These are phyloP conservation scores for Trichocladium antarcticum DNA, from an alignment of 495 filamentous ascomycete species.

Conservation along the genomic window DNA sequence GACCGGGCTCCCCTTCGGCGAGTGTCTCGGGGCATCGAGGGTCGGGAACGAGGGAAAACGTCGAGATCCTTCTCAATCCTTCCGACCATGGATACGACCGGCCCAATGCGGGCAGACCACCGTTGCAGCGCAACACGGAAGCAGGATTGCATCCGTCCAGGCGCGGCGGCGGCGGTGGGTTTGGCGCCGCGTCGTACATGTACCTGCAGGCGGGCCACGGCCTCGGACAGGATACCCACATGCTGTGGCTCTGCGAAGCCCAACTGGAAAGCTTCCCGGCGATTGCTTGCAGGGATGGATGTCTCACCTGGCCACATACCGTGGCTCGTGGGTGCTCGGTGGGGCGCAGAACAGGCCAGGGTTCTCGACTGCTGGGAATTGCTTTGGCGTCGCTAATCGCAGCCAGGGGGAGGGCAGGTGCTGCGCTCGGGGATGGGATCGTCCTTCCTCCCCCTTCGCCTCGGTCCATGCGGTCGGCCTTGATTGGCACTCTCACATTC, in stretches of 20 bases:
- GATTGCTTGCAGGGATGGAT: slow-evolving; percentile 16
- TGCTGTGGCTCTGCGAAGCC: slow-evolving; percentile 6
- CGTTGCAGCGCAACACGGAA: slow-evolving; percentile 13
- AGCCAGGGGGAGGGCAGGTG: too few relatives aligned
- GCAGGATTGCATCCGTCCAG: slow-evolving; percentile 1
- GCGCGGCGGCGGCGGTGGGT: slow-evolving; percentile 10
- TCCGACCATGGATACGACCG: too few relatives aligned
- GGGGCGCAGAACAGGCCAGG: slow-evolving; percentile 3
- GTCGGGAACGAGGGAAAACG: too few relatives aligned
- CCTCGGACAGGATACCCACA: slow-evolving; percentile 7
- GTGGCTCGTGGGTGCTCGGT: slow-evolving; percentile 7
- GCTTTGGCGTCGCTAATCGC: slow-evolving; percentile 18
- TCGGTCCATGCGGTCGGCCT: too few relatives aligned
- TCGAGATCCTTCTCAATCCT: too few relatives aligned
- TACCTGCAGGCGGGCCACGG: slow-evolving; percentile 16
- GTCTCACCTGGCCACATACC: slow-evolving; percentile 12
- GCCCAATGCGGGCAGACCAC: slow-evolving; percentile 5
- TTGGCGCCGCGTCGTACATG: slow-evolving; percentile 19
- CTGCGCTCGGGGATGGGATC: too few relatives aligned
- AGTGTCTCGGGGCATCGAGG: too few relatives aligned
- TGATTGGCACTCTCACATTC: too few relatives aligned
- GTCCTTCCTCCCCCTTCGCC: too few relatives aligned
- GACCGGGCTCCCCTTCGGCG: too few relatives aligned
- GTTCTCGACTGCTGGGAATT: slow-evolving; percentile 6
- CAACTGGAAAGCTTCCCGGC: slow-evolving; percentile 27